phyloP scores from a whole-genome alignment of 73 alveolate species.

The Stentor roeselii region DNA sequence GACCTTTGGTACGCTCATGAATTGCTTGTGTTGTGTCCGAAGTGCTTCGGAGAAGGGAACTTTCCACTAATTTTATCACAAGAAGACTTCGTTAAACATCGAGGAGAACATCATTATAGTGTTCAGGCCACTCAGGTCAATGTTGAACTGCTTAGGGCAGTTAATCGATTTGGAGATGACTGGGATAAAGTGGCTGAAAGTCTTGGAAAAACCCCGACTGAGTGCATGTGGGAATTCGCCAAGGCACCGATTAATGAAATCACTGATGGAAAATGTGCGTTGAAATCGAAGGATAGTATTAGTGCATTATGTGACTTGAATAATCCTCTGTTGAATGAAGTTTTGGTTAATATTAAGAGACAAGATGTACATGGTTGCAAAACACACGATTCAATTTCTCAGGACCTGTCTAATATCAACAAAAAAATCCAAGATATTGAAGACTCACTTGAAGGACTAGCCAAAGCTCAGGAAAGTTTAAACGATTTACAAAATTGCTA shows the following conservation, averaged over 20 bases:
- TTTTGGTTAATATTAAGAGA: neutral
- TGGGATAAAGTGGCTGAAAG: constrained; percentile 19
- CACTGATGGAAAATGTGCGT: neutral
- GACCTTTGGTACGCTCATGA: constrained; percentile 68
- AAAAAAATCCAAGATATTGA: neutral
- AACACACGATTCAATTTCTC: neutral
- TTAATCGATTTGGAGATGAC: neutral
- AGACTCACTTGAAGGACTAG: neutral
- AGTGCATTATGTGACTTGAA: neutral
- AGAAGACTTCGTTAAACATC: constrained; percentile 13
- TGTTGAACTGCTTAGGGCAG: neutral
- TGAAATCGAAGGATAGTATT: neutral
- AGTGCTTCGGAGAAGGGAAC: constrained; percentile 37
- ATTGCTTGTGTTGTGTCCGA: constrained; percentile 36
- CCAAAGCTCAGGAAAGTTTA: neutral
- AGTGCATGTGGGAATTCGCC: constrained; percentile 22
- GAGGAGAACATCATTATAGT: neutral
- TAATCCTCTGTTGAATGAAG: neutral
- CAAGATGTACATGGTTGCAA: neutral
- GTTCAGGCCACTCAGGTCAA: neutral
- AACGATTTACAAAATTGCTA: neutral
- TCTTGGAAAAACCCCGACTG: neutral
- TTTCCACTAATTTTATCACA: neutral
- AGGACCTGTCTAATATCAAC: neutral
- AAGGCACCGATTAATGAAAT: constrained; percentile 17